Conservation (phyloP, 2,329 filamentous ascomycete genomes). For the Aspergillus sp. region DNA sequence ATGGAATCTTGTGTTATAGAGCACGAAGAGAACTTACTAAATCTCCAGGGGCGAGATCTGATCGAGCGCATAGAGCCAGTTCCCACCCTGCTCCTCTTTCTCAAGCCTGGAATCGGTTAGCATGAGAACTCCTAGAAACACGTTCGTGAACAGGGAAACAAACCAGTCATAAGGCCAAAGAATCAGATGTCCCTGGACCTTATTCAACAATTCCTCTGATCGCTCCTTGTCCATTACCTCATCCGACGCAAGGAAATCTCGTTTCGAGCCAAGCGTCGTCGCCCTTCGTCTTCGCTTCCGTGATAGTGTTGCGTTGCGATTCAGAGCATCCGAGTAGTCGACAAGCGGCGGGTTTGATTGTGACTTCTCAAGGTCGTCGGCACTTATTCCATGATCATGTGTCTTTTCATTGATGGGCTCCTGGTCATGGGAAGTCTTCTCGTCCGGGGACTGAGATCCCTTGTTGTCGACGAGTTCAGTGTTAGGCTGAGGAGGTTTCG, state of each 20-base stretch:
- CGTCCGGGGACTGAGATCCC: conserved; percentile 22
- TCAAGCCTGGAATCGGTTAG: conserved; percentile 52
- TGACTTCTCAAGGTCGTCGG: conserved; percentile 27
- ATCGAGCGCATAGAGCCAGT: conserved; percentile 96
- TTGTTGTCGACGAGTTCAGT: conserved; percentile 25
- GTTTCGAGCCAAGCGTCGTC: conserved; percentile 41
- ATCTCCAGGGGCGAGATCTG: conserved; percentile 94
- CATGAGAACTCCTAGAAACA: neutral
- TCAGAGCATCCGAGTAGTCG: conserved; percentile 36
- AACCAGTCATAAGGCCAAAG: conserved; percentile 91
- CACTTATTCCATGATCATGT: conserved; percentile 18
- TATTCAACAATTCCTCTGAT: conserved; percentile 70
- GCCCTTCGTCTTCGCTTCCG: conserved; percentile 37
- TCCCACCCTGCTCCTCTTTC: conserved; percentile 83
- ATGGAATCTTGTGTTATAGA: neutral
- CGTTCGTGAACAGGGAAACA: conserved; percentile 14
- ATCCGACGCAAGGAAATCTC: conserved; percentile 52
- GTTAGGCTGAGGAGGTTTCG: neutral
- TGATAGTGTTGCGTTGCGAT: conserved; percentile 31
- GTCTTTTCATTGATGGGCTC: conserved; percentile 41
- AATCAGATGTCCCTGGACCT: conserved; percentile 84
- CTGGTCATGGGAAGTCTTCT: conserved; percentile 29
- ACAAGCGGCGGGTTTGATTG: conserved; percentile 25
- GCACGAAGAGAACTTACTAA: conserved; percentile 48
- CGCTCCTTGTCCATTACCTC: conserved; percentile 69